Evolutionary conservation across 2,329 filamentous ascomycete species (phyloP), one percentile per base, ranked within the genome.

Genomic region (Fusarium protoensiforme): DNA sequence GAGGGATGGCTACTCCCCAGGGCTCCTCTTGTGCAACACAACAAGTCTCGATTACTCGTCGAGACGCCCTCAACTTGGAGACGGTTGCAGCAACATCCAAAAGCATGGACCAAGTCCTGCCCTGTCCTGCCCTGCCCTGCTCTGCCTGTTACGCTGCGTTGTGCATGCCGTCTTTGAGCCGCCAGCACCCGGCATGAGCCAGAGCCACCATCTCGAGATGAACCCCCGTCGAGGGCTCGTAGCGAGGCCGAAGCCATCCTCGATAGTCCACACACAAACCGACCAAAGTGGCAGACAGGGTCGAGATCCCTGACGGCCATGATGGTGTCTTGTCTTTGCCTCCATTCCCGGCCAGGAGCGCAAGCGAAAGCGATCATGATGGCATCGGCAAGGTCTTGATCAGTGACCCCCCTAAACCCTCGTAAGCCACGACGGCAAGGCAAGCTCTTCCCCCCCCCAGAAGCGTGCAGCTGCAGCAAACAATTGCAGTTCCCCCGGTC

Each of bases 401-500:
- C 43, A 69, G 54, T 38, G 24, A 20, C 51, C 53, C 68, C 57
- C 46, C 43, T 53, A 59, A 13, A 18, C 18, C 33, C 33, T 56
- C 24, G 58, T 43, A 62, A 67, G 64, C 66, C 65, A 71, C 43
- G 64, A 73, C 62, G 46, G 60, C 61, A 36, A 68, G 65, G 69
- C 65, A 51, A 51, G 46, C 46, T 31, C 18, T 51, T 66, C 58
- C 59, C 24, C 61, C 48, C 56, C 75, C 72, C 63, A 77, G 68
- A 75, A 74, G 60, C 72, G 67, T 71, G 43, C 68, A 75, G 72
- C 66, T 77, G 75, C 75, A 77, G 75, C 67, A 73, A 64, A 64
- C 67, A 70, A 65, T 66, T 65, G 69, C 63, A 67, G 63, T 57
- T 63, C 60, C 53, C 63, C 56, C 43, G 16, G 61, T 20, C 36